phyloP scores from a whole-genome alignment of 176 grass and related monocot genomes.

The Phoenix dactylifera region DNA sequence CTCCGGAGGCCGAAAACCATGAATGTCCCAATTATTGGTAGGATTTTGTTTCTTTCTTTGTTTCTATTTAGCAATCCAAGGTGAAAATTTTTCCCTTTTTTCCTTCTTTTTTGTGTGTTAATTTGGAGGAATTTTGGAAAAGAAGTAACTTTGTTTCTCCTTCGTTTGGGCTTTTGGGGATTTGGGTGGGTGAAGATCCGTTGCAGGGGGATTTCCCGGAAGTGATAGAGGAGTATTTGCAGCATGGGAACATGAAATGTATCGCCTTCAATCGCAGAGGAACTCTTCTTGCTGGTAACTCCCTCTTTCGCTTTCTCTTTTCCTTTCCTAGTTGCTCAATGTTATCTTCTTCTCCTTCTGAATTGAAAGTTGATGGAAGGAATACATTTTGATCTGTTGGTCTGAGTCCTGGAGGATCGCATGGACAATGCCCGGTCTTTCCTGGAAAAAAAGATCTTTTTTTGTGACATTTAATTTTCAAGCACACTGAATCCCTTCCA shows the following conservation, averaged over 20 bases:
- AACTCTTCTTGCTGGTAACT: constrained; percentile 91
- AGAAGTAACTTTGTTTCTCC: constrained; percentile 8
- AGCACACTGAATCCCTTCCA: no score
- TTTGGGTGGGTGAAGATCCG: constrained; percentile 60
- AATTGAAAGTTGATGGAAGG: background rate
- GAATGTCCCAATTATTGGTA: constrained; percentile 86
- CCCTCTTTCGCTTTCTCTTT: constrained; percentile 7
- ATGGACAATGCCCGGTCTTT: no score
- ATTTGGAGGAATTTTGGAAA: background rate
- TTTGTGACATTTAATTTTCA: no score
- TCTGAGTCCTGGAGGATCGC: no score
- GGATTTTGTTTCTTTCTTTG: constrained; percentile 17
- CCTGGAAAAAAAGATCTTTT: no score
- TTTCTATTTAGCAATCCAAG: background rate
- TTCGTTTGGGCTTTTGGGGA: background rate
- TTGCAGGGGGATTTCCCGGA: constrained; percentile 97
- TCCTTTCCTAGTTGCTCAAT: background rate
- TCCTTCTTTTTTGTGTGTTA: constrained; percentile 1
- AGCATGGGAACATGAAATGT: constrained; percentile 99
- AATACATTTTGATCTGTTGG: no score
- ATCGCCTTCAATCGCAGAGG: constrained; percentile 87
- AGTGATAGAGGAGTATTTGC: constrained; percentile 91
- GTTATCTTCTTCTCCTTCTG: constrained; percentile 5
- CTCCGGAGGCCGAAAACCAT: constrained; percentile 14
- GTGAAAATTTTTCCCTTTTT: background rate